Evolutionary conservation across 164 flowering plant genomes (phyloP).

Genomic region (Echeveria elegans): DNA sequence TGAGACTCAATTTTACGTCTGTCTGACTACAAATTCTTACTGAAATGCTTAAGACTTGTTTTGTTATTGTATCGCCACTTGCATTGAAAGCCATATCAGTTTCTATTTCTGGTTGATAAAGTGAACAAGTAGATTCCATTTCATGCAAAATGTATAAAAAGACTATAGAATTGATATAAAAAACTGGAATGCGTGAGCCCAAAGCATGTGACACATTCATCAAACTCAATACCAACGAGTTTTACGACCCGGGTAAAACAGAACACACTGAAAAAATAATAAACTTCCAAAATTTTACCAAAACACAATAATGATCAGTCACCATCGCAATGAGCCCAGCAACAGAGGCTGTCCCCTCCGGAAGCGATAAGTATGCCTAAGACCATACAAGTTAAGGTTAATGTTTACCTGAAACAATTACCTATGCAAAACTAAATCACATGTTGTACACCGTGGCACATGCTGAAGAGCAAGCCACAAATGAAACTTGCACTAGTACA

Average conservation of each 20-base stretch:
- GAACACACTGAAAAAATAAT: background rate
- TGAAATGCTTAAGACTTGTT: background rate
- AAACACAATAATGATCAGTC: constrained; percentile 85
- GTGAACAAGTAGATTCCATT: background rate
- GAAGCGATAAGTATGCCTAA: constrained; percentile 94
- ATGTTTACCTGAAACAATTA: background rate
- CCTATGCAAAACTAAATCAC: background rate
- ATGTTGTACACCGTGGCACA: background rate
- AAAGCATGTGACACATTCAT: background rate
- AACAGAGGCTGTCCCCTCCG: constrained; percentile 91
- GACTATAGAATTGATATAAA: background rate
- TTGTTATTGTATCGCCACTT: background rate
- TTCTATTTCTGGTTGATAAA: background rate
- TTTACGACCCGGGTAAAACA: background rate
- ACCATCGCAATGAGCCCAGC: constrained; percentile 92
- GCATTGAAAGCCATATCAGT: background rate
- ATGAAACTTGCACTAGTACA: background rate
- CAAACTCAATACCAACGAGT: background rate
- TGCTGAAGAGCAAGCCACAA: background rate
- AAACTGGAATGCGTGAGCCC: background rate
- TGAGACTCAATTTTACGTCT: background rate
- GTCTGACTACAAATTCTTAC: background rate
- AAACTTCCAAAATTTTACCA: constrained; percentile 36
- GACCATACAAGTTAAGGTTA: constrained; percentile 12
- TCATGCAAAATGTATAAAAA: background rate